Percentiles rank a stretch among this genome's conserved stretches.
Conservation (phyloP, 257 asterid species). For the Orobanche coerulescens region DNA sequence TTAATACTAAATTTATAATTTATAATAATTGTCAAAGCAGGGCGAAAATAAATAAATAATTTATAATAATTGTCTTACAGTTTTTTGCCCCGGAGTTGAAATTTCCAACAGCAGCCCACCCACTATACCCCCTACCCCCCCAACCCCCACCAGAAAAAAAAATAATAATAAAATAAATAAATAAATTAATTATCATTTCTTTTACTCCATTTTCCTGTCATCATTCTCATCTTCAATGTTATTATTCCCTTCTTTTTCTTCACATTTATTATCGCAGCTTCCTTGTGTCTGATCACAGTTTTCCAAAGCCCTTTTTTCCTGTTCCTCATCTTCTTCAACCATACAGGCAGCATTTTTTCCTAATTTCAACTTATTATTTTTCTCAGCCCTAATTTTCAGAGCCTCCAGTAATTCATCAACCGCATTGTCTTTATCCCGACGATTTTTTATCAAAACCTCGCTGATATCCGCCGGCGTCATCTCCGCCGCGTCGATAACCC, state of each 20-base stretch:
- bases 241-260: constrained; percentile 11
- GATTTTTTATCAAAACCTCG: constrained; percentile 72
- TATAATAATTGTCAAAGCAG: too few species aligned
- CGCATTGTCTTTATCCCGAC: constrained; percentile 52
- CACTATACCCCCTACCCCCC: too few species aligned
- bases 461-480: constrained; percentile 96
- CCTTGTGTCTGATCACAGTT: constrained; percentile 3
- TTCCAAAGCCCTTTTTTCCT: constrained; percentile 65
- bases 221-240: constrained; percentile 12
- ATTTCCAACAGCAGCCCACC: too few species aligned
- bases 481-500: constrained; percentile 45
- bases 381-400: constrained; percentile 43
- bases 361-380: constrained; percentile 17
- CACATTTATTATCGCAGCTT: constrained; percentile 22
- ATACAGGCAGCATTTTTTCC: constrained; percentile 18
- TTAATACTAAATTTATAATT: too few species aligned
- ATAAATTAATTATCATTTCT: too few species aligned
- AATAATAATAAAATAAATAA: too few species aligned
- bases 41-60: too few species aligned
- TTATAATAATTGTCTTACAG: too few species aligned
- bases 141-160: too few species aligned
- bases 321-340: constrained; percentile 29
- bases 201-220: constrained; percentile 18
- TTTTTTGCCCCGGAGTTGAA: too few species aligned
- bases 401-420: constrained; percentile 45